Base-by-base conservation (phyloP, 2,329 filamentous ascomycete genomes). In the Cordyceps fumosorosea region DNA sequence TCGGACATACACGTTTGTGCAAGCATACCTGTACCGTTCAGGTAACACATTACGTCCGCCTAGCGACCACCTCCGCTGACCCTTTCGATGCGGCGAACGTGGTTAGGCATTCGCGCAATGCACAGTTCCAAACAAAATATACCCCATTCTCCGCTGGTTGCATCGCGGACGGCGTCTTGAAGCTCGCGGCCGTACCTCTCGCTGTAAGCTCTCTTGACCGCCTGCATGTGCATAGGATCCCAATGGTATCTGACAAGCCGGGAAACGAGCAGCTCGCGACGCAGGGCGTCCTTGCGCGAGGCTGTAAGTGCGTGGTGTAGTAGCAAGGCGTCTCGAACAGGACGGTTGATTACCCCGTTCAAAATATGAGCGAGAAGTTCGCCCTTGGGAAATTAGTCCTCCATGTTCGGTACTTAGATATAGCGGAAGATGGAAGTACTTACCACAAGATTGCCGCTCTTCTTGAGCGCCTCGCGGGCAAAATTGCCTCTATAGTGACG, bases 321-420 rank as follows among this genome's bases (percentile, higher is more conserved):
- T 3, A 98, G 86, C 44, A 97, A 83, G 3, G 93, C 91, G 74
- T 98, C 95, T 61, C 95, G 90, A 65, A 96, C 91, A 6, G 95
- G 93, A 63, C 90, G 90, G 78, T 98, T 98, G 78, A 98, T 96
- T 62, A 96, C 87, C 69, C 95, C 95, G 76, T 98, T 97, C 70
- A 99, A 88, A 68, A 98, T 91, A 75, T 98, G 95, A 0, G 92
- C 91, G 44, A 98, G 86, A 22, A 96, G 87, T 78, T 99, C 95
- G 66, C 95, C 95, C 93, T 97, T 67, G 51, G 3, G 14, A 58
- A 22, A 64, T 69, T 54, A 52, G 40, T 4, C 3, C 6, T 50
- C 14, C 16, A 14, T 24, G 8, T 37, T 40, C 45, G n/a, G 29
- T 5, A 20, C n/a, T 14, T 61, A 29, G 66, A 53, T 64, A 60